Evolutionary conservation across 2,329 filamentous ascomycete species (phyloP).

Genomic region (Aspergillus alliaceus): DNA sequence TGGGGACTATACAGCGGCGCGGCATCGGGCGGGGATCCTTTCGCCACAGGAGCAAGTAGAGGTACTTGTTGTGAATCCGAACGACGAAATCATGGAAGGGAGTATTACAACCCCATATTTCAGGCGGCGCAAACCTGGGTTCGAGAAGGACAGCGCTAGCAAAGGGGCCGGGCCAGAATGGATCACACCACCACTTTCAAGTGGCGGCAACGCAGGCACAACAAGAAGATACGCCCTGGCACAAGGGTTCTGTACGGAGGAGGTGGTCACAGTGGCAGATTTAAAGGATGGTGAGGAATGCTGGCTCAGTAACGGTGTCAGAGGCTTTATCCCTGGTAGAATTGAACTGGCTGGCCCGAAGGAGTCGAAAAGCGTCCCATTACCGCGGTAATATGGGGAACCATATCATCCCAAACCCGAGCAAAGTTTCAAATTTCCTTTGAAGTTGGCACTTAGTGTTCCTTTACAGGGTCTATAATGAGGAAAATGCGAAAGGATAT

Average conservation of each 20-base stretch:
- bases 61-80: constrained; percentile 70
- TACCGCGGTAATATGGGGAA: background rate
- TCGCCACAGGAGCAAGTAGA: constrained; percentile 55
- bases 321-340: constrained; percentile 65
- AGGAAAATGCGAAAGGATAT: background rate
- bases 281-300: constrained; percentile 73
- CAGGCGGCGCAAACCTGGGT: constrained; percentile 50
- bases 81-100: constrained; percentile 76
- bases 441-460: background rate
- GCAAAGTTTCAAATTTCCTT: no score
- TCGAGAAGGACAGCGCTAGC: background rate
- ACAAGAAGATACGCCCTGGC: constrained; percentile 81
- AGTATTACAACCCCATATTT: constrained; percentile 82
- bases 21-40: constrained; percentile 59
- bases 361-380: background rate
- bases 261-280: constrained; percentile 58
- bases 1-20: constrained; percentile 68
- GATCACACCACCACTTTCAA: constrained; percentile 76
- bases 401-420: background rate
- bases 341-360: constrained; percentile 17
- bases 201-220: constrained; percentile 80
- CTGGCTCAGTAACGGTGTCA: constrained; percentile 85
- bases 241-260: constrained; percentile 65
- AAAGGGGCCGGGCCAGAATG: constrained; percentile 55
- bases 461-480: background rate